Percentiles rank a stretch among this genome's conserved stretches.
These are phyloP conservation scores for Calonectria pauciramosa DNA, from an alignment of 2,329 filamentous ascomycete species.

Conservation along the genomic window DNA sequence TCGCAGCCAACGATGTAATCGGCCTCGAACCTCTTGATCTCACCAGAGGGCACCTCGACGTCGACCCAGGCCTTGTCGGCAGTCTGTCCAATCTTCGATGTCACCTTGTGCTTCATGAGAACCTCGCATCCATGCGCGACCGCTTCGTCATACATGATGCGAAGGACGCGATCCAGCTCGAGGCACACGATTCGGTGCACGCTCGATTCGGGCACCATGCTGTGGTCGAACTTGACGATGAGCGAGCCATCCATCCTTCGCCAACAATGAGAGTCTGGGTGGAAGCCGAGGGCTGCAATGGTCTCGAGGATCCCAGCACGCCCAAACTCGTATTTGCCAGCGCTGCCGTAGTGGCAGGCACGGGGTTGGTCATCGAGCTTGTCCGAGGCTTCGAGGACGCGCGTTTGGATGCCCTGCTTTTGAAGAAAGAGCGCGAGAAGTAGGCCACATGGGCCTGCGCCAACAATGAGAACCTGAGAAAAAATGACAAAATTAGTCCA, in stretches of 20 bases:
- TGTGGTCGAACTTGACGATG: neutral
- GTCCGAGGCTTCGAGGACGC: neutral
- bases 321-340: neutral
- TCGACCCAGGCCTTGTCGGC: neutral
- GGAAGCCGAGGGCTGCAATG: neutral
- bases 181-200: neutral
- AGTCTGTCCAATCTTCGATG: neutral
- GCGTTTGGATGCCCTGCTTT: neutral
- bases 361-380: neutral
- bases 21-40: neutral
- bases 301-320: neutral
- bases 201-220: neutral
- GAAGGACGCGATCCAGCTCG: neutral
- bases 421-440: neutral
- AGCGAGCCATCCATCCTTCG: neutral
- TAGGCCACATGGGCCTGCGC: neutral
- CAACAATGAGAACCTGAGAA: neutral
- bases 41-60: neutral
- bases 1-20: neutral
- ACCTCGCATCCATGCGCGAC: neutral
- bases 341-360: neutral
- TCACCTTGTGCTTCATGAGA: neutral
- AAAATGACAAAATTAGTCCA: neutral
- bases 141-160: neutral
- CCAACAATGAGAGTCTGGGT: neutral